These are phyloP conservation scores for Schoenoplectus triqueter DNA, from an alignment of 202 grass and related monocot genomes.

Conservation along the genomic window DNA sequence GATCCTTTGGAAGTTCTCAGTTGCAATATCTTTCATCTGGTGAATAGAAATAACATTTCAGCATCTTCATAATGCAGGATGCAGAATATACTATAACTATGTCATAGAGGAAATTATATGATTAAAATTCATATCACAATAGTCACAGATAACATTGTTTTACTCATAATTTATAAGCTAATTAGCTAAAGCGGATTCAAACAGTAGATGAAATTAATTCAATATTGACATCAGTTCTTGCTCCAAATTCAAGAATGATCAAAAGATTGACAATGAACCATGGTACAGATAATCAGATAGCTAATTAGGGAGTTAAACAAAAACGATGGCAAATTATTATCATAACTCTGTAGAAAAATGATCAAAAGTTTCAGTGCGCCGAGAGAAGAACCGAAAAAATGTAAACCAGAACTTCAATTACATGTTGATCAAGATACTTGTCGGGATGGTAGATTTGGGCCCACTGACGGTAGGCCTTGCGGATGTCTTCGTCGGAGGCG, in stretches of 20 bases:
- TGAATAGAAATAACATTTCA: conserved; percentile 33
- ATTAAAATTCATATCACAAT: conserved; percentile 19
- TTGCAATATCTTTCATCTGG: conserved; percentile 96
- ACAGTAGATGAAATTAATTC: neutral
- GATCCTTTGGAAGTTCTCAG: conserved; percentile 94
- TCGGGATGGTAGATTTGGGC: conserved; percentile 96
- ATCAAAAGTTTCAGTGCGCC: neutral
- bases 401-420: conserved; percentile 17
- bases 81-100: neutral
- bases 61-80: neutral
- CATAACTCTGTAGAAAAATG: neutral
- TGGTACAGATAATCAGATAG: neutral
- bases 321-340: neutral
- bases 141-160: neutral
- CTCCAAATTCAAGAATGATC: neutral
- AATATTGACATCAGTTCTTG: neutral
- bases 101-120: neutral
- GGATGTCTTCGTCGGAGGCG: conserved; percentile 77
- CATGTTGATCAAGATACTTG: conserved; percentile 78
- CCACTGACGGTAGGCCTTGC: conserved; percentile 79
- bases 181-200: neutral
- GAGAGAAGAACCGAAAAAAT: neutral
- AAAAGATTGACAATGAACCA: neutral
- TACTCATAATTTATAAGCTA: neutral
- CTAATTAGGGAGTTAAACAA: neutral